Evolutionary conservation across 2,329 filamentous ascomycete species (phyloP).

Genomic region (Mariannaea sp.): DNA sequence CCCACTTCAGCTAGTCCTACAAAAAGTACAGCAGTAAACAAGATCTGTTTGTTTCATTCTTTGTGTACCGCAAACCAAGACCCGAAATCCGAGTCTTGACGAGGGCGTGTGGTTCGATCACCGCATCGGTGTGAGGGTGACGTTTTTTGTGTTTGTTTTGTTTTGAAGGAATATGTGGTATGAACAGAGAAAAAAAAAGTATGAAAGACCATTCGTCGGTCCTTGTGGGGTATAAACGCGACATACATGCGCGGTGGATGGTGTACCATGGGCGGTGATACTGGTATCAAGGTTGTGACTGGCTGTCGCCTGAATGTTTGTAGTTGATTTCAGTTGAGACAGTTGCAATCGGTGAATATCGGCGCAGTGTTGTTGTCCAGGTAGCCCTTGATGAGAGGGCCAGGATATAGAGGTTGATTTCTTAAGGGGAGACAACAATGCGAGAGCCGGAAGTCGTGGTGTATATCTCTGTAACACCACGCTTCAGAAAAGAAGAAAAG

Average conservation of each 20-base stretch:
- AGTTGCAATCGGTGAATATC: conserved; percentile 17
- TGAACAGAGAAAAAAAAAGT: conserved; percentile 31
- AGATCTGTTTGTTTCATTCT: conserved; percentile 17
- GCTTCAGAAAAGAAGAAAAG: conserved; percentile 29
- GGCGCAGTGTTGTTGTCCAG: conserved; percentile 14
- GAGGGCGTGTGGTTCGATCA: conserved; percentile 27
- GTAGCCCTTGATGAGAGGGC: conserved; percentile 15
- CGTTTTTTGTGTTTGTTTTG: conserved; percentile 7
- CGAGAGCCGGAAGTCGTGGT: conserved; percentile 26
- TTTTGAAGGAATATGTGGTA: conserved; percentile 20
- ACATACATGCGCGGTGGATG: conserved; percentile 31
- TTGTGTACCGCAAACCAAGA: conserved; percentile 29
- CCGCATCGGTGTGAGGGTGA: conserved; percentile 19
- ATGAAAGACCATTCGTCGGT: conserved; percentile 23
- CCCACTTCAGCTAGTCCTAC: conserved; percentile 34
- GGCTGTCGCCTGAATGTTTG: conserved; percentile 25
- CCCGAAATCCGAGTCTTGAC: conserved; percentile 27
- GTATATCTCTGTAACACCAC: conserved; percentile 27
- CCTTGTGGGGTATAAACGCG: conserved; percentile 36
- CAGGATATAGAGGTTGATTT: too few relatives aligned
- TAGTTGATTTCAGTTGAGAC: conserved; percentile 22
- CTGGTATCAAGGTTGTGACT: conserved; percentile 37
- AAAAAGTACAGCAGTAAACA: conserved; percentile 35
- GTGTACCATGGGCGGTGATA: conserved; percentile 34
- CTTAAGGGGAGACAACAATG: conserved; percentile 27